Evolutionary conservation across 208 protist species (phyloP).

Genomic region (Acanthamoeba castellanii): DNA sequence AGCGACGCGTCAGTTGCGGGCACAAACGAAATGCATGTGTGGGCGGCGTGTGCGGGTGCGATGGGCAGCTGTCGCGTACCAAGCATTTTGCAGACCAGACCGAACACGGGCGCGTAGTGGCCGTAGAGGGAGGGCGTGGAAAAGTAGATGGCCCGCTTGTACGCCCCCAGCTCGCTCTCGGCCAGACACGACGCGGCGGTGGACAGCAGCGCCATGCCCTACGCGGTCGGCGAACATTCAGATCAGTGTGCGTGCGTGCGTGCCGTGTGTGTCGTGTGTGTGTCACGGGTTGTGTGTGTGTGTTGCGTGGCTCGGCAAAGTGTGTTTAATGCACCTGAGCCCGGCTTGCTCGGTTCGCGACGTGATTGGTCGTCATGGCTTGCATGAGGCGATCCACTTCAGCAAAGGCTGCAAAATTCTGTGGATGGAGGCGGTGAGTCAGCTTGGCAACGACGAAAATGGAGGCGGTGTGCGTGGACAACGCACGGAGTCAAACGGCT

Average conservation of each 20-base stretch:
- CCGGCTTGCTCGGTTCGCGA: conserved; percentile 23
- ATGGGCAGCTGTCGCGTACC: background rate
- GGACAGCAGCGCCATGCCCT: conserved; percentile 61
- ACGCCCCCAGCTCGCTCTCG: conserved; percentile 15
- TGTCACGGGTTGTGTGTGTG: too few species aligned
- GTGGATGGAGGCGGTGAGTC: background rate
- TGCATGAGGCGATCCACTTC: conserved; percentile 26
- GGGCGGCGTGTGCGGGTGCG: too few species aligned
- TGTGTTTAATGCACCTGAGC: conserved; percentile 7
- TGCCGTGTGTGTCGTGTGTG: too few species aligned
- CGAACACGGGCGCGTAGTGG: conserved; percentile 45
- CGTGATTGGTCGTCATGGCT: conserved; percentile 54
- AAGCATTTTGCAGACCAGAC: conserved; percentile 26
- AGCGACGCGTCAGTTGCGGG: too few species aligned
- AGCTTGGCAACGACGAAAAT: too few species aligned
- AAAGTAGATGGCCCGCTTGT: conserved; percentile 42
- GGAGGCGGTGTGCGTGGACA: background rate
- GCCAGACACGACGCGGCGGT: background rate
- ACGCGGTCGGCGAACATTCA: background rate
- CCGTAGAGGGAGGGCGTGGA: conserved; percentile 14
- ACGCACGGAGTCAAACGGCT: background rate
- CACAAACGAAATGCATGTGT: too few species aligned
- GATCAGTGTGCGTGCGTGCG: too few species aligned
- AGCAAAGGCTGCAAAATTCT: conserved; percentile 34
- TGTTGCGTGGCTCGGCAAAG: too few species aligned